Conservation (phyloP, 2,329 filamentous ascomycete genomes). For the Talaromyces atroroseus region DNA sequence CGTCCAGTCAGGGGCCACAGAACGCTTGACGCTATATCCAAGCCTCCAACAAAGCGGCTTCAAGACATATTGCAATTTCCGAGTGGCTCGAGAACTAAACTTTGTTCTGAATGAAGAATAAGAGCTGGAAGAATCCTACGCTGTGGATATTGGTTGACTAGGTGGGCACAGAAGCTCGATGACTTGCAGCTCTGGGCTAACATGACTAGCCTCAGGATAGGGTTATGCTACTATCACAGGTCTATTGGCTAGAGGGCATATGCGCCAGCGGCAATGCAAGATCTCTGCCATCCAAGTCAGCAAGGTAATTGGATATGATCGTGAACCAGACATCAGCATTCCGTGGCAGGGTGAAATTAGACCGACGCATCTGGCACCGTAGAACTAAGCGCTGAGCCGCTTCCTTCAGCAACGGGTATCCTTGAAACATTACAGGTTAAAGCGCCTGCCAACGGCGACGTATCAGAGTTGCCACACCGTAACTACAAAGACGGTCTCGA, state of each 20-base stretch:
- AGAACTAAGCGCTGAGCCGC: not conserved
- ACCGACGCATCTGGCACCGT: not conserved
- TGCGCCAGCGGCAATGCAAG: not conserved
- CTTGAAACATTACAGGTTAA: too few species aligned
- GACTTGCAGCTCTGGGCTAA: not conserved
- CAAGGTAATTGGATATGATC: not conserved
- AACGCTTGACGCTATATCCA: not conserved
- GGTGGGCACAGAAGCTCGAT: not conserved
- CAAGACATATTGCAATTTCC: not conserved
- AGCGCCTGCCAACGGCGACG: too few species aligned
- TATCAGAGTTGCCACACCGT: too few species aligned
- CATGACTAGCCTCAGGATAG: not conserved
- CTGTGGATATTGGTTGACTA: not conserved
- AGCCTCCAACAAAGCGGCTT: not conserved
- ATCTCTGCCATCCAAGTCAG: not conserved
- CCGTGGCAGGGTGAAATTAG: not conserved
- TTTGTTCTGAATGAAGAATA: not conserved
- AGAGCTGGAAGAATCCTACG: not conserved
- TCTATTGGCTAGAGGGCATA: conserved; percentile 1
- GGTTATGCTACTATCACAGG: not conserved
- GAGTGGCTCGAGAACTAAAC: not conserved
- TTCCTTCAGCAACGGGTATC: not conserved
- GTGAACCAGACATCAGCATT: not conserved
- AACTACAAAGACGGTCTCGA: too few species aligned
- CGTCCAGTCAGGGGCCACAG: not conserved